phyloP scores from a whole-genome alignment of 2,329 filamentous ascomycete genomes.

The Paraphoma chrysanthemicola region DNA sequence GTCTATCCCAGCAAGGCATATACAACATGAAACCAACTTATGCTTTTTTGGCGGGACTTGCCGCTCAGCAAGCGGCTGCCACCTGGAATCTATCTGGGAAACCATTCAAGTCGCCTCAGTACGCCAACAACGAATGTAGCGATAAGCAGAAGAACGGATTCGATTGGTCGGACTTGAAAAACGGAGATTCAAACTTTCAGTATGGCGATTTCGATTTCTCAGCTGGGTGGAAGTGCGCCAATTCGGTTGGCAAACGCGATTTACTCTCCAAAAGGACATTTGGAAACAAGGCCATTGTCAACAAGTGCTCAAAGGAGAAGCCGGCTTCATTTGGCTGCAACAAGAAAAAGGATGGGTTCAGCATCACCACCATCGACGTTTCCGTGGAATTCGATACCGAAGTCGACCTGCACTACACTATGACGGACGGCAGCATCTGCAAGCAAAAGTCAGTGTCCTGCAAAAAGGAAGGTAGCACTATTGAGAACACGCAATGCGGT shows the following conservation, averaged over 20 bases:
- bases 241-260: slow-evolving; percentile 67
- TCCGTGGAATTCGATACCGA: slow-evolving; percentile 77
- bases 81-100: slow-evolving; percentile 59
- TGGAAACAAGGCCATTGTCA: slow-evolving; percentile 51
- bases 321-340: slow-evolving; percentile 73
- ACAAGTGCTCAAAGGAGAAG: slow-evolving; percentile 58
- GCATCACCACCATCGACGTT: slow-evolving; percentile 76
- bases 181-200: slow-evolving; percentile 57
- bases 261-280: slow-evolving; percentile 55
- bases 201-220: slow-evolving; percentile 73
- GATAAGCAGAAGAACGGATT: slow-evolving; percentile 73
- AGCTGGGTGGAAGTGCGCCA: slow-evolving; percentile 73
- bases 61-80: slow-evolving; percentile 53
- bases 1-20: too few relatives aligned
- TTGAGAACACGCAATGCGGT: slow-evolving; percentile 90
- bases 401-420: slow-evolving; percentile 84
- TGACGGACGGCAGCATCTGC: slow-evolving; percentile 83
- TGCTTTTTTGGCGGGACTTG: slow-evolving; percentile 56
- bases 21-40: slow-evolving; percentile 50
- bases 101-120: slow-evolving; percentile 71
- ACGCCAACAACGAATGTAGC: slow-evolving; percentile 79
- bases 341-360: slow-evolving; percentile 64
- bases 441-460: slow-evolving; percentile 68
- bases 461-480: slow-evolving; percentile 64
- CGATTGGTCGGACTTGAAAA: slow-evolving; percentile 69